A percentile compares a stretch with the other conserved stretches of the same genome.
Conservation (phyloP, 495 filamentous ascomycete genomes). For the Penicillium silybi region DNA sequence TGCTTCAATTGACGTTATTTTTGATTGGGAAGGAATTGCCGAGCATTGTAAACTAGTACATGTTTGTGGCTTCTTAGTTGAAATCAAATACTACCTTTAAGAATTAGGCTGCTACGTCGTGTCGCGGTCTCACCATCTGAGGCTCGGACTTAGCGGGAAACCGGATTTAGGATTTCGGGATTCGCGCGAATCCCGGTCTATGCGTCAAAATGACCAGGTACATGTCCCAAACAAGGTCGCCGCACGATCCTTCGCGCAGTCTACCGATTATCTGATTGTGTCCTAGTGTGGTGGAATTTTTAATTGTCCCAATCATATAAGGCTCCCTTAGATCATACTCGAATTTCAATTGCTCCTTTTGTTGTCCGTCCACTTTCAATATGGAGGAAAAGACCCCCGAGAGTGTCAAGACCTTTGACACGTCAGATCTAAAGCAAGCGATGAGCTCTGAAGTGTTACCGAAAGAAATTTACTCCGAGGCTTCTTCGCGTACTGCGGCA, state of each 20-base stretch:
- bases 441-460: neutral
- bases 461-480: slow-evolving; percentile 1
- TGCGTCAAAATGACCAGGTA: neutral
- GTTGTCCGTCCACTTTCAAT: too few species aligned
- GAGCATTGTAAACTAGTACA: neutral
- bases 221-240: neutral
- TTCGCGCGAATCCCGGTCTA: neutral
- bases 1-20: neutral
- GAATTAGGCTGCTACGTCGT: neutral
- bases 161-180: slow-evolving; percentile 9
- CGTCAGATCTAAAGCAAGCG: neutral
- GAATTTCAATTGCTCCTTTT: too few species aligned
- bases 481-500: neutral
- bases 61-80: neutral
- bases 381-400: neutral
- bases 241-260: too few species aligned
- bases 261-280: neutral
- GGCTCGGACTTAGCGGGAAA: neutral
- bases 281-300: neutral
- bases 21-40: neutral
- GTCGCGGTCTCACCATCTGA: too few species aligned
- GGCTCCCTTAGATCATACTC: neutral
- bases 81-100: neutral
- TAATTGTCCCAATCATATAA: neutral
- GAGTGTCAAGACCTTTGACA: neutral